These are phyloP conservation scores for Ophiobolus disseminans DNA, from an alignment of 2,329 filamentous ascomycete species.

Conservation along the genomic window DNA sequence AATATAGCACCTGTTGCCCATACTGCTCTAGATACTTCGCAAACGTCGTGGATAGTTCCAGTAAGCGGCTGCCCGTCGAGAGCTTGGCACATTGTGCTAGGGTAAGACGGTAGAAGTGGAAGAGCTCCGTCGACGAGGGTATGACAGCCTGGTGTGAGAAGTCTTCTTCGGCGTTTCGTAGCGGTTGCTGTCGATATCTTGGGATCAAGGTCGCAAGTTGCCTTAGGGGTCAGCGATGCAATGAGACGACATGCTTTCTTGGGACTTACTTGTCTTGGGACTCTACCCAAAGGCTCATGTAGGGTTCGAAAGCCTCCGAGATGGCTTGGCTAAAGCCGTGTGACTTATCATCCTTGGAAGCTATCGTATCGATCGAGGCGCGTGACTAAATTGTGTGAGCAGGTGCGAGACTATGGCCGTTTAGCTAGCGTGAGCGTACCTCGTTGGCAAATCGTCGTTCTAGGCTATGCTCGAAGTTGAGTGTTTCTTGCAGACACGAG, in stretches of 20 bases:
- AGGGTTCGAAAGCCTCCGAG: conserved; percentile 96
- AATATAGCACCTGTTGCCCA: conserved; percentile 86
- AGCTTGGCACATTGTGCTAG: conserved; percentile 95
- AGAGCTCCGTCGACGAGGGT: conserved; percentile 91
- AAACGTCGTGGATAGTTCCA: conserved; percentile 84
- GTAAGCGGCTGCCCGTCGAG: conserved; percentile 84
- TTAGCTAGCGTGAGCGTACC: conserved; percentile 29
- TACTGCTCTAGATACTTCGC: conserved; percentile 96
- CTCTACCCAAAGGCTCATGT: conserved; percentile 95
- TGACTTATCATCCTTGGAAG: conserved; percentile 76
- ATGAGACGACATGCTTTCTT: background rate
- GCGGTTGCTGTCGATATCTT: conserved; percentile 82
- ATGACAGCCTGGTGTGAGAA: conserved; percentile 91
- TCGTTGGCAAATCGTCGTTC: conserved; percentile 81
- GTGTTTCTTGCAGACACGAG: conserved; percentile 89
- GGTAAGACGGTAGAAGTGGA: conserved; percentile 94
- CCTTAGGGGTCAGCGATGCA: conserved; percentile 34
- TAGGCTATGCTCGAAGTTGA: conserved; percentile 93
- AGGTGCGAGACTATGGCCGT: background rate
- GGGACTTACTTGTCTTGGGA: conserved; percentile 79
- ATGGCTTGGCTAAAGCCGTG: conserved; percentile 88
- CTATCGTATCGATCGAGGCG: conserved; percentile 88
- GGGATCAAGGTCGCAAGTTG: conserved; percentile 84
- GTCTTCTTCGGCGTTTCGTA: conserved; percentile 85
- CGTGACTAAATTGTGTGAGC: conserved; percentile 60